A percentile compares a stretch with the other conserved stretches of the same genome.
phyloP scores from a whole-genome alignment of 306 rosid species.

The Glycine latifolia region DNA sequence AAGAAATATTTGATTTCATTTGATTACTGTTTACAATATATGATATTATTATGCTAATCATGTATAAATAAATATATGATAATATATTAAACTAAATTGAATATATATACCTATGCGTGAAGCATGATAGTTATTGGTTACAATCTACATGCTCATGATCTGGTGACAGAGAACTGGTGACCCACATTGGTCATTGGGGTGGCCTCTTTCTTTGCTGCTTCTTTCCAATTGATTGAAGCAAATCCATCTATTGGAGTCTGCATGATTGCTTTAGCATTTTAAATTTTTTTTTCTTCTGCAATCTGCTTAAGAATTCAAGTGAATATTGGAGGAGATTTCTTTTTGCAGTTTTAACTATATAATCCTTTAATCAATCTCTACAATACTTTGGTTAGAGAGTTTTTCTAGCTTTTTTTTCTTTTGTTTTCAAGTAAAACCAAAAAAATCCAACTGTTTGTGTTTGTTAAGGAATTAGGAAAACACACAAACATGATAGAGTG shows the following conservation, averaged over 20 bases:
- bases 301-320: conserved; percentile 17
- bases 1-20: conserved; percentile 19
- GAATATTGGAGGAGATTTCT: conserved; percentile 17
- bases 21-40: not conserved
- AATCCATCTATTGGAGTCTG: conserved; percentile 33
- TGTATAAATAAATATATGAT: not conserved
- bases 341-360: not conserved
- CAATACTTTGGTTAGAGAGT: conserved; percentile 35
- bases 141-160: conserved; percentile 53
- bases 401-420: not conserved
- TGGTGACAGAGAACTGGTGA: conserved; percentile 58
- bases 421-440: not conserved
- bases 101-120: conserved; percentile 34
- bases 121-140: conserved; percentile 53
- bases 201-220: conserved; percentile 42
- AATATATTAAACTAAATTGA: not conserved
- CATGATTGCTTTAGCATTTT: conserved; percentile 23
- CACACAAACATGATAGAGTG: conserved; percentile 20
- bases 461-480: conserved; percentile 45
- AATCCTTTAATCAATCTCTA: not conserved
- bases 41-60: not conserved
- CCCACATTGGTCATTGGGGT: conserved; percentile 55
- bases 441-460: conserved; percentile 34
- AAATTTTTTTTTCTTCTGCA: conserved; percentile 4
- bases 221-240: conserved; percentile 45